Evolutionary conservation across 2,329 filamentous ascomycete genomes (phyloP), one percentile per base, ranked within the genome.

Genomic region (Rugonectria rugulosa): DNA sequence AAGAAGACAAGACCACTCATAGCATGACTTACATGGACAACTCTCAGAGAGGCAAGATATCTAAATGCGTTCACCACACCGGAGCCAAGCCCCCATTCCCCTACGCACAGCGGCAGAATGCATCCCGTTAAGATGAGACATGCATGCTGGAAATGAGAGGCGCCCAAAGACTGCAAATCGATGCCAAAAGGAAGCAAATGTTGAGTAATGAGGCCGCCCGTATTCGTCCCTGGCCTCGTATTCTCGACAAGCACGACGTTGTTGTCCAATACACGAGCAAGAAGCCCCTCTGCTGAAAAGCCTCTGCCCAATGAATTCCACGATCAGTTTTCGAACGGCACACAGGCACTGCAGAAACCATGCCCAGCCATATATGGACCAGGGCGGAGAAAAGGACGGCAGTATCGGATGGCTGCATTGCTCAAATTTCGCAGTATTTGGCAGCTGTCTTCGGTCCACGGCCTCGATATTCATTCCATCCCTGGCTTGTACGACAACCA

Each of bases 241-340:
- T 46, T 46, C 43, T 36, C 24, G 31, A 37, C 31, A 26, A 26
- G 21, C 32, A 47, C 32, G 15, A 37, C 44, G 14, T 43, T 12
- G 27, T 26, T 12, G 15, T n/a, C n/a, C n/a, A 20, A 19, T 19
- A 11, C 15, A n/a, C n/a, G n/a, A n/a, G 5, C 14, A 19, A 4
- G 24, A 27, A 11, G 24, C 24, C 11, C 11, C 24, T 27, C n/a
- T n/a, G n/a, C n/a, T n/a, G n/a, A 27, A 27, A 11, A 27, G 11
- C 24, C 6, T 7, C 11, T 27, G 15, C 24, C 38, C 26, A 43
- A 31, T 43, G 2, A 12, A 10, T 1, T 20, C 6, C 26, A 3
- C 8, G 15, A 17, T 19, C 21, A 6, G 12, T 43, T 43, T 31
- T 20, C 40, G 24, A 43, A n/a, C 10, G 15, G 10, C 4, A 19